Conservation (phyloP, 345 rosid genomes). For the Gossypium herbaceum region DNA sequence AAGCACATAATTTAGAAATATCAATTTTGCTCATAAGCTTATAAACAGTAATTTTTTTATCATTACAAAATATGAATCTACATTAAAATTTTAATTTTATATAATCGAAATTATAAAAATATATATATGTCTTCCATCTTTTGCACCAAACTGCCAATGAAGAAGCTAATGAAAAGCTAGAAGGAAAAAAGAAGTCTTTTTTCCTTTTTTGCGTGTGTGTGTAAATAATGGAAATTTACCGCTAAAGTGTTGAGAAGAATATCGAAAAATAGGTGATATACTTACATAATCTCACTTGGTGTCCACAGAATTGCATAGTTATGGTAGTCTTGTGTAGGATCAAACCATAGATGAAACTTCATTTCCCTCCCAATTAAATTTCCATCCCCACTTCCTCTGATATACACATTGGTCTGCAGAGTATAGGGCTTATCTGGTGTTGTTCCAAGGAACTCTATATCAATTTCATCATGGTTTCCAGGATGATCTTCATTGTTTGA, state of each 20-base stretch:
- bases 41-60: background rate
- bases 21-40: background rate
- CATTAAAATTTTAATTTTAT: no score
- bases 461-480: conserved; percentile 82
- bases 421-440: conserved; percentile 65
- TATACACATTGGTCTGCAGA: conserved; percentile 84
- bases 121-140: no score
- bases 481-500: conserved; percentile 83
- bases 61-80: no score
- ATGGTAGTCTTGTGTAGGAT: conserved; percentile 79
- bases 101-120: no score
- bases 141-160: no score
- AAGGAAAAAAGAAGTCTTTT: no score
- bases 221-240: no score
- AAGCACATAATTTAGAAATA: background rate
- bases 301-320: conserved; percentile 73
- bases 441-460: conserved; percentile 87
- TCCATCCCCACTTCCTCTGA: conserved; percentile 87
- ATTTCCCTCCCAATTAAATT: conserved; percentile 72
- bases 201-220: no score
- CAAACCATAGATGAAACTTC: conserved; percentile 83
- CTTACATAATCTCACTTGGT: conserved; percentile 69
- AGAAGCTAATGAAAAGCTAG: no score
- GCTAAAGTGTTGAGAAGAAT: no score
- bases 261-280: background rate